Percentiles rank a stretch among this genome's conserved stretches.
These are phyloP conservation scores for Theileria annulata DNA, from an alignment of 169 alveolate species.

Conservation along the genomic window DNA sequence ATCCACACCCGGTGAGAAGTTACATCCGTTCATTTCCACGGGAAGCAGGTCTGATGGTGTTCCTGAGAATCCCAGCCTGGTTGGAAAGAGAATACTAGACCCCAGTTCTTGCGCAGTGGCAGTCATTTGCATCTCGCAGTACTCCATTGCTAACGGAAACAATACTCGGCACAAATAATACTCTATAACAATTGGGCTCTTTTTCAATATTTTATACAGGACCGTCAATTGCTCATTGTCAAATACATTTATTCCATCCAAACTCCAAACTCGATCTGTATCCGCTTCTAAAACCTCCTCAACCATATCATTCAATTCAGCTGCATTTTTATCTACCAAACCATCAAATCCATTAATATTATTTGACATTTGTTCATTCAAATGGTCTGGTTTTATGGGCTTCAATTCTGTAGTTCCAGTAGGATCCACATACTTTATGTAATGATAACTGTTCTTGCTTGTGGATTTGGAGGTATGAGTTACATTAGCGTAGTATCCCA, in stretches of 20 bases:
- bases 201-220: constrained; percentile 64
- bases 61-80: constrained; percentile 90
- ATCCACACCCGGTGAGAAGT: constrained; percentile 86
- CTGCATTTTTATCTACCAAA: not conserved
- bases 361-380: not conserved
- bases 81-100: constrained; percentile 81
- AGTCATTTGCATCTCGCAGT: constrained; percentile 83
- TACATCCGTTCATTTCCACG: constrained; percentile 83
- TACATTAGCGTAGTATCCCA: constrained; percentile 37
- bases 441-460: constrained; percentile 48
- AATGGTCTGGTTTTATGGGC: not conserved
- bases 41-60: constrained; percentile 92
- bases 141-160: constrained; percentile 83
- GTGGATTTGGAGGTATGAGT: constrained; percentile 30
- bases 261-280: constrained; percentile 43
- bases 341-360: not conserved
- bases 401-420: not conserved
- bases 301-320: not conserved
- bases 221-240: constrained; percentile 78
- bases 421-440: constrained; percentile 32
- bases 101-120: constrained; percentile 89
- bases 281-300: constrained; percentile 30
- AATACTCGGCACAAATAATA: constrained; percentile 76
- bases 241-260: constrained; percentile 80
- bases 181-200: constrained; percentile 78